Percentiles rank a stretch among this genome's conserved stretches.
phyloP scores from a whole-genome alignment of 2,329 filamentous ascomycete species.

The Fusarium sp. region DNA sequence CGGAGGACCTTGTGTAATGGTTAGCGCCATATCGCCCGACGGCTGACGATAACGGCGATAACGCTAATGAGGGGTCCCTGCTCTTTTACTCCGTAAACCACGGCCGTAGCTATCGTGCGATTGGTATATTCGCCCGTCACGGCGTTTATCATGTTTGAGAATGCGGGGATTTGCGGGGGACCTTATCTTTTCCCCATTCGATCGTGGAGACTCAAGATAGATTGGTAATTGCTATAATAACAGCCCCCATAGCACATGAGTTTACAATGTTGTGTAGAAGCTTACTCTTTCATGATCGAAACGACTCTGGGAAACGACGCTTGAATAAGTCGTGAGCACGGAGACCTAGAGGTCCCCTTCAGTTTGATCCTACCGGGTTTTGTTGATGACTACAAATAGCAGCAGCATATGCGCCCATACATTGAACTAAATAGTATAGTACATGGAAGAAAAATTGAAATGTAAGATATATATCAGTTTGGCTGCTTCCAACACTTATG shows the following conservation, averaged over 20 bases:
- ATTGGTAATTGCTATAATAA: neutral
- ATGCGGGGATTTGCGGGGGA: neutral
- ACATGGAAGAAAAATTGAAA: no score
- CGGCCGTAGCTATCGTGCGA: neutral
- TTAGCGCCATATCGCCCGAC: neutral
- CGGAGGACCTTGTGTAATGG: neutral
- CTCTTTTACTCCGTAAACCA: neutral
- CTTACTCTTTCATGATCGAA: no score
- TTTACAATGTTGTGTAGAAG: no score
- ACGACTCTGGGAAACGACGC: no score
- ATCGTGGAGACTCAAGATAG: accelerated
- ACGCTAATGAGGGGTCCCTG: neutral
- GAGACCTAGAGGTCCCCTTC: no score
- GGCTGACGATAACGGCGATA: neutral
- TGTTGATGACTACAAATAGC: no score
- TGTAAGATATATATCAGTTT: accelerated
- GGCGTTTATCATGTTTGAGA: neutral
- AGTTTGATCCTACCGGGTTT: no score
- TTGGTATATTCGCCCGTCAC: neutral
- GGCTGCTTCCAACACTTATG: no score
- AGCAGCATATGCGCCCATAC: no score
- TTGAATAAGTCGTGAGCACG: no score
- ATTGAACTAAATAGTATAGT: no score
- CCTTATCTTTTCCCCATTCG: neutral
- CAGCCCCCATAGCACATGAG: no score